A percentile compares a stretch with the other conserved stretches of the same genome.
phyloP scores from a whole-genome alignment of 2,329 filamentous ascomycete genomes.

The Xylaria sp. region DNA sequence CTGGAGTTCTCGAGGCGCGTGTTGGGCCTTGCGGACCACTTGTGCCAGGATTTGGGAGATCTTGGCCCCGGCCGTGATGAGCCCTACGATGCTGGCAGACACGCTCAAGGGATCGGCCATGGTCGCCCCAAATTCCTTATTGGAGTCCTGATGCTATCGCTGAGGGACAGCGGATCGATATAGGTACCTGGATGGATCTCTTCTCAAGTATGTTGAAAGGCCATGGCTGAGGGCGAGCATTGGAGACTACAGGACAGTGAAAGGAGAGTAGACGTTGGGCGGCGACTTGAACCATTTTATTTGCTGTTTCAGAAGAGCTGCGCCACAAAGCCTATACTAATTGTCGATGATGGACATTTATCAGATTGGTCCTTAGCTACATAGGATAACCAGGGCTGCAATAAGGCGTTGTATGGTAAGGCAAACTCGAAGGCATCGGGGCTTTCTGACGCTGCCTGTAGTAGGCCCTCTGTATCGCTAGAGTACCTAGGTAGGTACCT shows the following conservation, averaged over 20 bases:
- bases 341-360: too few relatives aligned
- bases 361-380: too few relatives aligned
- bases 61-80: conserved; percentile 2
- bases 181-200: not conserved
- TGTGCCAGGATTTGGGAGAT: not conserved
- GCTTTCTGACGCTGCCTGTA: too few relatives aligned
- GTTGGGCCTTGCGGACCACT: not conserved
- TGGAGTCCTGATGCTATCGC: not conserved
- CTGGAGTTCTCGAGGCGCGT: not conserved
- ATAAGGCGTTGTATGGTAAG: not conserved
- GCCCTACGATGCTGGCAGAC: not conserved
- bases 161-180: not conserved
- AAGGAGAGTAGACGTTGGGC: not conserved
- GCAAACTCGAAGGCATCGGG: not conserved
- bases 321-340: too few relatives aligned
- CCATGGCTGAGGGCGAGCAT: not conserved
- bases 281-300: not conserved
- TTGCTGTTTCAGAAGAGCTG: too few relatives aligned
- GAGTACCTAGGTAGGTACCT: too few relatives aligned
- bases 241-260: not conserved
- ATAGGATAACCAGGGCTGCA: not conserved
- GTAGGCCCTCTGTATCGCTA: too few relatives aligned
- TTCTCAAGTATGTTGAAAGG: not conserved
- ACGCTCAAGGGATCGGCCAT: conserved; percentile 1
- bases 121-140: not conserved